Percentiles rank a stretch among this genome's conserved stretches.
Conservation (phyloP, 345 rosid species). For the Ceriops decandra region DNA sequence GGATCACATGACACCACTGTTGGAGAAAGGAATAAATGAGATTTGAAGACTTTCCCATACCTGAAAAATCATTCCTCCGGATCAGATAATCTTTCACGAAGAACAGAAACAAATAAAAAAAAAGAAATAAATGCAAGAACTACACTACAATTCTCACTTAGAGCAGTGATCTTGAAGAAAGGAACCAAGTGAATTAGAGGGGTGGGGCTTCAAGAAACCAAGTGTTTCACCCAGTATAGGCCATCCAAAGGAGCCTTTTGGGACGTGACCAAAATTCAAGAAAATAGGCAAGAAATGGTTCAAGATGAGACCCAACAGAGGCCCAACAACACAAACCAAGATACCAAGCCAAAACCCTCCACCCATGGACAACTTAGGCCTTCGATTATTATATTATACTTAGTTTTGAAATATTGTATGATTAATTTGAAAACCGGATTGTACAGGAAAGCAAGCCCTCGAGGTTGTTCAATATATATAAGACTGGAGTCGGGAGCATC, state of each 20-base stretch:
- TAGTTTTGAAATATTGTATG: background rate
- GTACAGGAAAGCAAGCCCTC: slow-evolving; percentile 7
- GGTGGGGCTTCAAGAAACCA: slow-evolving; percentile 44
- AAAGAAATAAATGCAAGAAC: no score
- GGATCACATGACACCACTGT: slow-evolving; percentile 24
- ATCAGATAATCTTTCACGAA: background rate
- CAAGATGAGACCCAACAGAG: slow-evolving; percentile 22
- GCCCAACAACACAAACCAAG: slow-evolving; percentile 18
- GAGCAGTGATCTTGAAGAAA: slow-evolving; percentile 47
- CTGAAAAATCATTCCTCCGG: slow-evolving; percentile 3
- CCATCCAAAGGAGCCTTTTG: slow-evolving; percentile 53
- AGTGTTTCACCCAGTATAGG: slow-evolving; percentile 62
- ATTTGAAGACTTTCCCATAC: slow-evolving; percentile 28
- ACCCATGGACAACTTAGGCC: slow-evolving; percentile 21
- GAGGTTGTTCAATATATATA: slow-evolving; percentile 23
- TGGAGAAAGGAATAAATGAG: slow-evolving; percentile 26
- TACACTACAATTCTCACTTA: slow-evolving; percentile 21
- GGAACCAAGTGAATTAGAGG: slow-evolving; percentile 44
- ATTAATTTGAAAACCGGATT: background rate
- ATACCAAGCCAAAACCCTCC: slow-evolving; percentile 28
- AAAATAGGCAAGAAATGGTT: slow-evolving; percentile 40
- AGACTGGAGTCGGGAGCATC: background rate
- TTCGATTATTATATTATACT: background rate
- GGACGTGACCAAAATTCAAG: slow-evolving; percentile 27
- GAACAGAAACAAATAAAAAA: no score